Percentiles rank a stretch among this genome's conserved stretches.
Evolutionary conservation across 805 yeast species (phyloP).

Genomic region (Candida oleophila): DNA sequence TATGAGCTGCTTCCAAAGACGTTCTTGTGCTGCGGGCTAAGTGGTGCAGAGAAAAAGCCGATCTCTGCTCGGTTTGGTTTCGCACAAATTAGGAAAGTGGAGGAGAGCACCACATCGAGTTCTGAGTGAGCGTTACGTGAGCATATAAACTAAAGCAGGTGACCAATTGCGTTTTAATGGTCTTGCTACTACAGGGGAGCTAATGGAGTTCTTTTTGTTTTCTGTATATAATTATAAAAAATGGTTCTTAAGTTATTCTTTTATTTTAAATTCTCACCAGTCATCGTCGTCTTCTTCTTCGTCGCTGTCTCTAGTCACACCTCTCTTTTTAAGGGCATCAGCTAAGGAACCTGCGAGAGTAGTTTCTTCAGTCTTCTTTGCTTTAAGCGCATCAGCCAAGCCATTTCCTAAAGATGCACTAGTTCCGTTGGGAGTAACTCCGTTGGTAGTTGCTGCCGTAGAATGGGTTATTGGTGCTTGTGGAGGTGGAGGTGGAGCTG

Average conservation of each 20-base stretch:
- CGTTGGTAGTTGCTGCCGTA: constrained; percentile 14
- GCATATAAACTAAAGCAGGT: no score
- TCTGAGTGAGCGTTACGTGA: no score
- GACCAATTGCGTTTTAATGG: no score
- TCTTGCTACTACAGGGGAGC: no score
- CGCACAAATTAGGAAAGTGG: no score
- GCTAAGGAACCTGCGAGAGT: constrained; percentile 83
- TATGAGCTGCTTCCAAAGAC: no score
- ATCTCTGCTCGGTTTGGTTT: no score
- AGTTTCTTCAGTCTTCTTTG: constrained; percentile 59
- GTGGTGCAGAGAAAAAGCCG: no score
- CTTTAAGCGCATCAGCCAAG: constrained; percentile 65
- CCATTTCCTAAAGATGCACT: constrained; percentile 47
- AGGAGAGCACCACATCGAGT: no score
- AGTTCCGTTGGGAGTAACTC: constrained; percentile 16
- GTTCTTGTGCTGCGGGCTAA: no score
- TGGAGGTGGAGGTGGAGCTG: constrained; percentile 37
- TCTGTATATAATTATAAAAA: no score
- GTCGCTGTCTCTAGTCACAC: constrained; percentile 66
- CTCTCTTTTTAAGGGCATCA: constrained; percentile 77
- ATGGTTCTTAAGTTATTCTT: constrained; percentile 4
- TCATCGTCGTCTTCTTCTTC: constrained; percentile 70
- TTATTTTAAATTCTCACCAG: constrained; percentile 31
- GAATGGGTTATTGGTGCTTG: constrained; percentile 18
- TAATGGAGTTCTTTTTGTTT: no score